These are phyloP conservation scores for Solanum phureja DNA, from an alignment of 257 asterid species.

Conservation along the genomic window DNA sequence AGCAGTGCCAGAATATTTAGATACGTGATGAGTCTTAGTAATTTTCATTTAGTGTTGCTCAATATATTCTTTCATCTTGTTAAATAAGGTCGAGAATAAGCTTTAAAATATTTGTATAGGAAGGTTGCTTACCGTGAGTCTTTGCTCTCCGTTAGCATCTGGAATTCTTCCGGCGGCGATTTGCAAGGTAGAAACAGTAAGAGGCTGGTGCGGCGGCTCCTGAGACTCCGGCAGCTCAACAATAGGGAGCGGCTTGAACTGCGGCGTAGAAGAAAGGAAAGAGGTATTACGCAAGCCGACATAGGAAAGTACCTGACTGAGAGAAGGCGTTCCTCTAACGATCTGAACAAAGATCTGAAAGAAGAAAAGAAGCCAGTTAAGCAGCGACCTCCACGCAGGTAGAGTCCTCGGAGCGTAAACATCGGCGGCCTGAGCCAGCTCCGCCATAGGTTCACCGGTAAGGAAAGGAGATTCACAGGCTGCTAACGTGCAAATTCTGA, in stretches of 20 bases:
- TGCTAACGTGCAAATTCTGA: not conserved
- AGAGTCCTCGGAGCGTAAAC: conserved; percentile 75
- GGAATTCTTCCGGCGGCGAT: not conserved
- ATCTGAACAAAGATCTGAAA: conserved; percentile 44
- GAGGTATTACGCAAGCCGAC: conserved; percentile 49
- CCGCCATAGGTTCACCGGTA: conserved; percentile 40
- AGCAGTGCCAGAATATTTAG: not conserved
- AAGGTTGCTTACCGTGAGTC: conserved; percentile 21
- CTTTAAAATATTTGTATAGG: not conserved
- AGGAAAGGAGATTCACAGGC: not conserved
- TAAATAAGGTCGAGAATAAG: not conserved
- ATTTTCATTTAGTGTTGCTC: not conserved
- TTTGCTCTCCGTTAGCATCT: conserved; percentile 2
- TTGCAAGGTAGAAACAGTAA: conserved; percentile 7
- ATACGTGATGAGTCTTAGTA: not conserved
- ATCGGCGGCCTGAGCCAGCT: conserved; percentile 60
- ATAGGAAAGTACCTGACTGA: conserved; percentile 52
- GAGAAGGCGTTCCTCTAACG: conserved; percentile 71
- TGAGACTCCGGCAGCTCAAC: conserved; percentile 54
- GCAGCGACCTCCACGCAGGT: conserved; percentile 73
- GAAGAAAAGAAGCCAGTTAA: conserved; percentile 81
- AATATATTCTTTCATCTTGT: not conserved
- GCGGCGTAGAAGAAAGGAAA: conserved; percentile 35
- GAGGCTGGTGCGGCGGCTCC: conserved; percentile 7
- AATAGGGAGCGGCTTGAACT: conserved; percentile 62